phyloP scores from a whole-genome alignment of 2,329 filamentous ascomycete genomes.

The Venturia aucupariae region DNA sequence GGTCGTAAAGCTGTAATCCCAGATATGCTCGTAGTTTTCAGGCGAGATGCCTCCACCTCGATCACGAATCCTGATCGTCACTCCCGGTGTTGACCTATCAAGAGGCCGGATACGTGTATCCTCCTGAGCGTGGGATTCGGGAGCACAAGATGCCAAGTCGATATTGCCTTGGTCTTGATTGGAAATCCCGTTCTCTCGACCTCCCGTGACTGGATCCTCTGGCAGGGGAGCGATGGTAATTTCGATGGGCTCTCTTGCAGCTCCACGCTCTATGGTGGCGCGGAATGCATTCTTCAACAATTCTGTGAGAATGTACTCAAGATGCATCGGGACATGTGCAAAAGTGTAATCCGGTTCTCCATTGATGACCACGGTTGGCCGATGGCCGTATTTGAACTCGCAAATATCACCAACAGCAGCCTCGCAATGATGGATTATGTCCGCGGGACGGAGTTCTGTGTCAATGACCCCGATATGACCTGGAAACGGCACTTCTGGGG shows the following conservation, averaged over 20 bases:
- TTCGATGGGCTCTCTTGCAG: conserved; percentile 71
- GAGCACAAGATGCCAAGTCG: conserved; percentile 22
- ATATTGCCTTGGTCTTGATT: conserved; percentile 29
- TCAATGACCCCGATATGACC: conserved; percentile 94
- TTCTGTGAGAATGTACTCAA: conserved; percentile 96
- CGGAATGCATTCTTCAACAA: conserved; percentile 95
- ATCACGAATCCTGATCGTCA: conserved; percentile 92
- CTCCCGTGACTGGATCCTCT: conserved; percentile 29
- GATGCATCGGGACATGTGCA: conserved; percentile 87
- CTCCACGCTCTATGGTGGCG: conserved; percentile 78
- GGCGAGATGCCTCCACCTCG: conserved; percentile 88
- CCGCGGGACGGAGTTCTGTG: conserved; percentile 72
- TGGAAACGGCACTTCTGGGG: conserved; percentile 26
- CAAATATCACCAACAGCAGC: conserved; percentile 92
- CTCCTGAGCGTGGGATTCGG: conserved; percentile 14
- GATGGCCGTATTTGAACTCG: conserved; percentile 87
- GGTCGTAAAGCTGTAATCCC: conserved; percentile 96
- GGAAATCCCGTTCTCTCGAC: conserved; percentile 20
- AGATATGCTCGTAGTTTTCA: conserved; percentile 75
- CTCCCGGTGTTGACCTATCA: conserved; percentile 56
- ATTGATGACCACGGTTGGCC: conserved; percentile 70
- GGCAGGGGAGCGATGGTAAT: conserved; percentile 77
- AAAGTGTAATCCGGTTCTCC: conserved; percentile 83
- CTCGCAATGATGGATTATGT: conserved; percentile 74
- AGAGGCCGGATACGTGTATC: conserved; percentile 31